Conservation (phyloP, 495 filamentous ascomycete genomes). For the Alectoria sarmentosa region DNA sequence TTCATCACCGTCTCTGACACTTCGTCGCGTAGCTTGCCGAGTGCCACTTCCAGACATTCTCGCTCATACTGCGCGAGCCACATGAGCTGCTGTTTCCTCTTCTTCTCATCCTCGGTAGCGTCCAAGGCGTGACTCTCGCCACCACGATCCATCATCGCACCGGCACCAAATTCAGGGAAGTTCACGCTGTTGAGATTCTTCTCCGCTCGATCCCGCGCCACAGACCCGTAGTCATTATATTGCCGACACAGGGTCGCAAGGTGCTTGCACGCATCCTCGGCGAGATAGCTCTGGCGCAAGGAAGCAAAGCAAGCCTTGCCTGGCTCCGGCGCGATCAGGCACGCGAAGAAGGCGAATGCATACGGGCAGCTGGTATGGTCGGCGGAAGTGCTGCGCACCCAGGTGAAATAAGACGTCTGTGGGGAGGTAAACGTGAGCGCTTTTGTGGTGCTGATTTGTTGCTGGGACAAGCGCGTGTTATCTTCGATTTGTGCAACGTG, state of each 20-base stretch:
- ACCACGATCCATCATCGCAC: conserved; percentile 3
- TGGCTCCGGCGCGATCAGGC: conserved; percentile 19
- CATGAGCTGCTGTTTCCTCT: background rate
- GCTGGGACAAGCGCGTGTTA: conserved; percentile 14
- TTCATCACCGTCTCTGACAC: background rate
- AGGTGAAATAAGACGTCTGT: conserved; percentile 19
- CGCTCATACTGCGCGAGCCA: conserved; percentile 31
- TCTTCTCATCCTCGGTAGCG: no score
- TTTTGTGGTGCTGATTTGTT: background rate
- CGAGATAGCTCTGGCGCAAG: conserved; percentile 27
- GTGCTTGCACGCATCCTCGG: conserved; percentile 27
- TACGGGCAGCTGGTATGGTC: conserved; percentile 36
- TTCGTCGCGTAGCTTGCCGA: background rate
- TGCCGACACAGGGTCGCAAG: conserved; percentile 35
- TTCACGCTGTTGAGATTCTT: conserved; percentile 37
- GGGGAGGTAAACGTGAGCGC: background rate
- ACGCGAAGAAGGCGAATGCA: conserved; percentile 34
- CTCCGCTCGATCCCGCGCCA: conserved; percentile 31
- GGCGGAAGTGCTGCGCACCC: conserved; percentile 34
- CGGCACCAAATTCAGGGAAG: conserved; percentile 31
- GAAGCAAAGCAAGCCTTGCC: background rate
- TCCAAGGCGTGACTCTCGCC: conserved; percentile 19
- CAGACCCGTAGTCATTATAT: conserved; percentile 37
- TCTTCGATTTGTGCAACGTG: conserved; percentile 29
- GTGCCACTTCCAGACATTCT: conserved; percentile 14